Conservation (phyloP, 225 moss, liverwort and hornwort genomes). For the Physcomitrium patens region DNA sequence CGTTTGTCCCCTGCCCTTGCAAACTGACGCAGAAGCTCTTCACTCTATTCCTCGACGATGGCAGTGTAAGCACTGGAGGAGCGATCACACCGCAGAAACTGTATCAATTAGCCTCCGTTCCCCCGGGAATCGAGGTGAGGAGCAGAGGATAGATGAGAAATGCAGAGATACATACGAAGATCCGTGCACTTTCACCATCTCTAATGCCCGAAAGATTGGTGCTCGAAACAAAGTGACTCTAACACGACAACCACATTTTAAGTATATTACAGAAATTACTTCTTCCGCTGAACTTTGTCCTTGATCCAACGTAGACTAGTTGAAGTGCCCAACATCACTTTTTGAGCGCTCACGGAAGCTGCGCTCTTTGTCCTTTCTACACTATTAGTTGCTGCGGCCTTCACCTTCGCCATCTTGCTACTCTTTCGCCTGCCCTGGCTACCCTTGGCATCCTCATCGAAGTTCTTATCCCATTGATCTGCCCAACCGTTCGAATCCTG, state of each 20-base stretch:
- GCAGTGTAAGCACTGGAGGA: too few relatives aligned
- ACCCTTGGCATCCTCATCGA: slow-evolving; percentile 57
- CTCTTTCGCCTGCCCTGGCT: slow-evolving; percentile 54
- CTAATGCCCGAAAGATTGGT: slow-evolving; percentile 17
- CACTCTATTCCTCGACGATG: slow-evolving; percentile 23
- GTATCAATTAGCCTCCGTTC: slow-evolving; percentile 16
- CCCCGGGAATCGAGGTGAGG: slow-evolving; percentile 22
- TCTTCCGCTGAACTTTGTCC: slow-evolving; percentile 78
- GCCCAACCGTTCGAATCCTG: slow-evolving; percentile 81
- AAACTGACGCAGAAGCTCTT: slow-evolving; percentile 7
- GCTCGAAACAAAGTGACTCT: slow-evolving; percentile 1
- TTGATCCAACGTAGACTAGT: slow-evolving; percentile 88
- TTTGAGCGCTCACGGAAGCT: slow-evolving; percentile 80
- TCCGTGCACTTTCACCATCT: slow-evolving; percentile 14
- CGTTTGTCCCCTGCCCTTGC: slow-evolving; percentile 13
- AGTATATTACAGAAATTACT: slow-evolving; percentile 20
- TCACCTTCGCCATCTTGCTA: slow-evolving; percentile 83
- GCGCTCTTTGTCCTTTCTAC: slow-evolving; percentile 78
- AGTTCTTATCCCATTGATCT: slow-evolving; percentile 88
- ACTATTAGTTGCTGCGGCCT: slow-evolving; percentile 75
- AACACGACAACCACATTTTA: slow-evolving; percentile 13
- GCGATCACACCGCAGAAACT: background rate
- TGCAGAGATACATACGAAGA: slow-evolving; percentile 21
- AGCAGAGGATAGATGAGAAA: slow-evolving; percentile 17
- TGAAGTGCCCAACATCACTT: slow-evolving; percentile 69